Conservation (phyloP, 371 early-diverging fungal species). For the Rhizomucor miehei region DNA sequence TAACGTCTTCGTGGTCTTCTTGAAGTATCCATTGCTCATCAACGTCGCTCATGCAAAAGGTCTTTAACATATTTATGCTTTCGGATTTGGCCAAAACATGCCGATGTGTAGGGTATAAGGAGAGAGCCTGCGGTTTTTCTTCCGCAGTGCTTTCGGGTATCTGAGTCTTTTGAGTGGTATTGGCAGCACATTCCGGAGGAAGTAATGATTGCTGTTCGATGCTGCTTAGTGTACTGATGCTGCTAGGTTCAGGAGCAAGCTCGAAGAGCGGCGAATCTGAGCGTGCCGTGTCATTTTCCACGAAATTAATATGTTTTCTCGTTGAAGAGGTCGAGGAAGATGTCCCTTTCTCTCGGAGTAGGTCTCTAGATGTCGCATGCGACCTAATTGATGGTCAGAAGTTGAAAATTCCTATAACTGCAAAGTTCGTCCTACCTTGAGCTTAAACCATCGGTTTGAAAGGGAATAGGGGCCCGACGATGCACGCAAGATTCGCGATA, state of each 20-base stretch:
- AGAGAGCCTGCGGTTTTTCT: conserved; percentile 5
- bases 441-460: neutral
- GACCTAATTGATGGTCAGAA: neutral
- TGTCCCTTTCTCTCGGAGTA: too few species aligned
- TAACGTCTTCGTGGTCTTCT: conserved; percentile 5
- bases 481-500: neutral
- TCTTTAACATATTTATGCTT: conserved; percentile 10
- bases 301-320: conserved; percentile 33
- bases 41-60: neutral
- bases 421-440: neutral
- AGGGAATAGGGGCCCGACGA: neutral
- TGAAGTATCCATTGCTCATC: conserved; percentile 10
- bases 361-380: too few species aligned
- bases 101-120: conserved; percentile 18
- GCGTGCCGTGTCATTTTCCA: conserved; percentile 19
- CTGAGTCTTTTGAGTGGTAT: too few species aligned
- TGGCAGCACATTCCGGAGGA: neutral
- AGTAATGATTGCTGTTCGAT: neutral
- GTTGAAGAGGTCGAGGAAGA: too few species aligned
- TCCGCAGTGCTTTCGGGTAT: neutral
- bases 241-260: neutral
- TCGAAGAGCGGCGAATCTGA: conserved; percentile 9
- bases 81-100: conserved; percentile 9
- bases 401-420: too few species aligned
- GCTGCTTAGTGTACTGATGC: neutral